Evolutionary conservation across 805 yeast species (phyloP), one percentile per base, ranked within the genome.

Genomic region (Jamesozyma piceae): DNA sequence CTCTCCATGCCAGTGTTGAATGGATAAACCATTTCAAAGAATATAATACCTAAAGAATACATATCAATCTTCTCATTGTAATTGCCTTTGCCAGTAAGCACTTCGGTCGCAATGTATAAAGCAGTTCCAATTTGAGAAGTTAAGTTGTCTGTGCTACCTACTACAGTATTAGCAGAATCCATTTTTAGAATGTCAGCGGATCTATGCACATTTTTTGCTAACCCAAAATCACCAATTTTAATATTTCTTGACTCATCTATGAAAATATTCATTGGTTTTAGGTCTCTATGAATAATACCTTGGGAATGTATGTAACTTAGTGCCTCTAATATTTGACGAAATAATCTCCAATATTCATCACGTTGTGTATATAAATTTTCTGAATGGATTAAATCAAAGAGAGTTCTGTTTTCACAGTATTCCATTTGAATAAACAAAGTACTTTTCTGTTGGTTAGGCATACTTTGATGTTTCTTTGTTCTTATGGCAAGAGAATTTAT

Each of bases 361-460:
- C 85, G 68, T 38, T 83, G 77, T 9, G 66, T 66, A 4, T 80
- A 83, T 11, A 92, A 68, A 0, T 87, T 88, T 44, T 81, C 85
- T 33, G 77, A 74, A 42, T 72, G 75, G 37, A 92, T 90, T 47
- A 92, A 66, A 63, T 92, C 95, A 40, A 75, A 74, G 24, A 92
- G 64, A 0, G 99, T 90, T 44, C 85, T 86, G 57, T 90, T 92
- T 55, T 92, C 98, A 64, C 99, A 92, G 54, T 92, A 92, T 61
- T 92, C 98, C 99, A 92, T 92, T 58, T 92, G 99, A 51, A 92
- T 92, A 59, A 85, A 92, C 26, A 92, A 64, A 0, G 95, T 87
- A 41, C 89, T 82, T 49, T 68, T 69, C 36, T 66, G 61, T 44
- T 66, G 67, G 10, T 34, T 29, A n/a, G 20, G 28, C 11, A 10